Conservation (phyloP, 2,329 filamentous ascomycete species). For the Atkinsonella hypoxylon region DNA sequence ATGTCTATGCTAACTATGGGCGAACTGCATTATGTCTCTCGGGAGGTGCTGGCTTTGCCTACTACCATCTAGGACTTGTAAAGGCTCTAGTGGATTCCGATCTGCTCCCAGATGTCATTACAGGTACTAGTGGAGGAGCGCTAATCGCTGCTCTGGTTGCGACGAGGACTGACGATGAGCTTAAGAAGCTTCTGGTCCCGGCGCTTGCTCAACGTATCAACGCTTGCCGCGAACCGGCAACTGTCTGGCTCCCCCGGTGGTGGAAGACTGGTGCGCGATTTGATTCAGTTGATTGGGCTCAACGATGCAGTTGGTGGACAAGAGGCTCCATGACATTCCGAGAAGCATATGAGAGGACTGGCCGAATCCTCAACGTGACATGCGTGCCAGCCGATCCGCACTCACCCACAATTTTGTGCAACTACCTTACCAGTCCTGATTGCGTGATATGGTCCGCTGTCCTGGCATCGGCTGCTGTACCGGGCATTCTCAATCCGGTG, state of each 20-base stretch:
- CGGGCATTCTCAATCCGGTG: conserved; percentile 88
- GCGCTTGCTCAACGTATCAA: conserved; percentile 76
- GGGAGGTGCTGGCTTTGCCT: conserved; percentile 87
- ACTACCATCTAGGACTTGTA: conserved; percentile 91
- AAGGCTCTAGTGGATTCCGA: conserved; percentile 80
- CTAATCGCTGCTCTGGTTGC: conserved; percentile 78
- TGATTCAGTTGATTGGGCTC: conserved; percentile 86
- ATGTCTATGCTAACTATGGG: conserved; percentile 81
- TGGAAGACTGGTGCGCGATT: conserved; percentile 89
- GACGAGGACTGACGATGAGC: conserved; percentile 82
- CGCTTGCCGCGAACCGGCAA: conserved; percentile 68
- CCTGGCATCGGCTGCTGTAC: conserved; percentile 86
- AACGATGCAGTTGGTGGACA: conserved; percentile 77
- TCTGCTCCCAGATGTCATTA: conserved; percentile 84
- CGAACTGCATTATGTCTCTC: conserved; percentile 87
- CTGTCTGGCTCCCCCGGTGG: conserved; percentile 72
- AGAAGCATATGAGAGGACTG: conserved; percentile 88
- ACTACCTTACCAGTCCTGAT: conserved; percentile 89
- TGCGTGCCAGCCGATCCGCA: conserved; percentile 95
- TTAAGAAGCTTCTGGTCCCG: conserved; percentile 74
- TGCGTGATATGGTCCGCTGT: conserved; percentile 98
- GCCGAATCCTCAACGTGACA: conserved; percentile 87
- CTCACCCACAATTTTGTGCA: conserved; percentile 81
- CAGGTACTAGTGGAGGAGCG: conserved; percentile 88
- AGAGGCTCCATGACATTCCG: conserved; percentile 85